A percentile compares a stretch with the other conserved stretches of the same genome.
phyloP scores from a whole-genome alignment of 2,329 filamentous ascomycete genomes.

The Scedosporium minutisporum region DNA sequence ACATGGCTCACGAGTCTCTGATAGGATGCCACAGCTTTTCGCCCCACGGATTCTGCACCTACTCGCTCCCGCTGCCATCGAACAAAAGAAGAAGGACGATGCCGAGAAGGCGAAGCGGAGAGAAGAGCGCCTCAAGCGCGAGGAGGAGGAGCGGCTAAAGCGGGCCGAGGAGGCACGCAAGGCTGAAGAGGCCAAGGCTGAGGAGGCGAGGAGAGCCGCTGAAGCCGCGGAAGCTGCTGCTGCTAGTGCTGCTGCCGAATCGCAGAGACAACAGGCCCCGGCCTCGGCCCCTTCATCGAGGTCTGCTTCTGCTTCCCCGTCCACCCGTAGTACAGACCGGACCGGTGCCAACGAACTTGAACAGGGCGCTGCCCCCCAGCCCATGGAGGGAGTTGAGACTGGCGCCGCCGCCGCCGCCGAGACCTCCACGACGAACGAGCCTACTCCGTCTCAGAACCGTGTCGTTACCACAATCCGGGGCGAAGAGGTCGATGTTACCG shows the following conservation, averaged over 20 bases:
- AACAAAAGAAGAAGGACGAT: conserved; percentile 61
- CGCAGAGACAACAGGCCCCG: neutral
- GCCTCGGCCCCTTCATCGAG: conserved; percentile 13
- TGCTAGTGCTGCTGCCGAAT: neutral
- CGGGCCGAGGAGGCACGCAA: conserved; percentile 63
- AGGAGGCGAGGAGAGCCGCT: conserved; percentile 12
- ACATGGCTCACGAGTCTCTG: conserved; percentile 52
- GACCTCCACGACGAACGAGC: conserved; percentile 10
- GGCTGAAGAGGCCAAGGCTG: conserved; percentile 31
- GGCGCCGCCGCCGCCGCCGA: conserved; percentile 24
- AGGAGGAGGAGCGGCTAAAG: conserved; percentile 61
- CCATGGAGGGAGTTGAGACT: conserved; percentile 71
- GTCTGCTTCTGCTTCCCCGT: neutral
- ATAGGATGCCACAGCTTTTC: conserved; percentile 50
- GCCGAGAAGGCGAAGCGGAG: conserved; percentile 52
- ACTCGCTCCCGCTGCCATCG: conserved; percentile 75
- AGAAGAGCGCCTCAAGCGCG: conserved; percentile 54
- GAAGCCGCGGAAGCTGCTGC: conserved; percentile 1
- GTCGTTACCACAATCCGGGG: conserved; percentile 78
- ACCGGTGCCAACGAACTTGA: conserved; percentile 18
- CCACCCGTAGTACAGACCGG: neutral
- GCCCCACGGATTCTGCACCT: conserved; percentile 61
- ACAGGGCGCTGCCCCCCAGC: conserved; percentile 15
- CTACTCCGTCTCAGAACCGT: conserved; percentile 24
- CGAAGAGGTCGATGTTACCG: conserved; percentile 84